These are phyloP conservation scores for Astrothelium macrocarpum DNA, from an alignment of 495 filamentous ascomycete genomes.

Conservation along the genomic window DNA sequence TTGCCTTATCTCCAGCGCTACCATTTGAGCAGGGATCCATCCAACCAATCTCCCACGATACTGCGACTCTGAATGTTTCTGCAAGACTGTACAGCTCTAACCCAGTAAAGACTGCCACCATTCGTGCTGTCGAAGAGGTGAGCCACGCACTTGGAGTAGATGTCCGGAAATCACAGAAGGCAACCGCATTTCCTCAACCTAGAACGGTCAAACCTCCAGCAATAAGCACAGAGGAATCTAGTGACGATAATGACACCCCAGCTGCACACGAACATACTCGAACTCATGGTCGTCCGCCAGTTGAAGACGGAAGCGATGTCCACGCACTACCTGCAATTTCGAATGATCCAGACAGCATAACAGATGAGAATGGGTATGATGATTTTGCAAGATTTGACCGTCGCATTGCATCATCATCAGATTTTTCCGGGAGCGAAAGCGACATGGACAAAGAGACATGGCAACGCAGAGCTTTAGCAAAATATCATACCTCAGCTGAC, in stretches of 20 bases:
- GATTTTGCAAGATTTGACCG: conserved; percentile 35
- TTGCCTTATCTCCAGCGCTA: conserved; percentile 46
- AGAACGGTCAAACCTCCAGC: background rate
- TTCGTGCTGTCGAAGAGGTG: conserved; percentile 51
- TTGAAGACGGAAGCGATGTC: conserved; percentile 22
- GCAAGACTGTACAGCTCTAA: conserved; percentile 71
- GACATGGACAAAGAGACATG: conserved; percentile 11
- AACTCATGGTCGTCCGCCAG: background rate
- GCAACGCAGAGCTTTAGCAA: background rate
- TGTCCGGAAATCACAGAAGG: background rate
- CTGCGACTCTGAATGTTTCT: conserved; percentile 58
- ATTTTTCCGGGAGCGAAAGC: background rate
- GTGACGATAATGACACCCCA: conserved; percentile 6
- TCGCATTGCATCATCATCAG: conserved; percentile 45
- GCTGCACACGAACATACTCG: conserved; percentile 18
- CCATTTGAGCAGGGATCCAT: conserved; percentile 25
- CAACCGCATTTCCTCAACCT: background rate
- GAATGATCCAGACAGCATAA: conserved; percentile 1
- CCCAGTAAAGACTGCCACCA: conserved; percentile 59
- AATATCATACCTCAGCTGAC: conserved; percentile 24
- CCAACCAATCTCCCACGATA: conserved; percentile 36
- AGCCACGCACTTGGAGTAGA: conserved; percentile 44
- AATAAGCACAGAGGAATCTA: background rate
- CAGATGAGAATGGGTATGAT: conserved; percentile 6
- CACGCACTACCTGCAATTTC: conserved; percentile 12